Evolutionary conservation across 2,329 filamentous ascomycete species (phyloP), one percentile per base, ranked within the genome.

Genomic region (Aspergillus amoenus): DNA sequence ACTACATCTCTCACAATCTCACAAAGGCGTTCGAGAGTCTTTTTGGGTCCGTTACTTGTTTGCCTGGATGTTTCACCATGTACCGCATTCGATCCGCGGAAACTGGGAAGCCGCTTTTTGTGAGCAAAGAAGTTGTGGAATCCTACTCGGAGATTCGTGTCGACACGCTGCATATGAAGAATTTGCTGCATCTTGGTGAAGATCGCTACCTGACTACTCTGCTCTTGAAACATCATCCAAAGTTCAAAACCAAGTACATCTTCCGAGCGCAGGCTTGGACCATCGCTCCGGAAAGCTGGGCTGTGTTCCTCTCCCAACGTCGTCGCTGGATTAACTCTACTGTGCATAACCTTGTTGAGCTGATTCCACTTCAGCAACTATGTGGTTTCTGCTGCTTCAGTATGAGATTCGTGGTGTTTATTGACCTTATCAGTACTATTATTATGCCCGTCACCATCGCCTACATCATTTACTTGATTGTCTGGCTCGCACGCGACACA

Each of bases 301-400:
- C 82, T 42, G 91, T 99, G 58, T 97, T 99, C 84, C 82, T 97
- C 74, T 99, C 94, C 24, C 94, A 99, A 78, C 91, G 94, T 82
- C 93, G 94, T 81, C 90, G 94, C 73, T 99, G 94, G 94, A 99
- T 99, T 78, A 99, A 99, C 82, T 97, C 93, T 56, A 99, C 94
- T 0, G 91, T 99, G 51, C 94, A 99, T 82, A 99, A 99, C 75
- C 82, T 99, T 61, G 90, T 95, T 62, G 94, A 99, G 74, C 88
- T 99, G 61, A 93, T 97, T 61, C 93, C 93, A 5, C 82, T 99
- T 75, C 86, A 89, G 60, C 90, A 97, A 73, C 89, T 99, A 50
- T 99, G 94, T 76, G 94, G 94, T 78, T 99, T 99, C 88, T 99
- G 94, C 83, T 99, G 94, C 79, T 99, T 99, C 82, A 95, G 90